phyloP scores from a whole-genome alignment of 768 basidiomycete genomes.

The Lentinula boryana region DNA sequence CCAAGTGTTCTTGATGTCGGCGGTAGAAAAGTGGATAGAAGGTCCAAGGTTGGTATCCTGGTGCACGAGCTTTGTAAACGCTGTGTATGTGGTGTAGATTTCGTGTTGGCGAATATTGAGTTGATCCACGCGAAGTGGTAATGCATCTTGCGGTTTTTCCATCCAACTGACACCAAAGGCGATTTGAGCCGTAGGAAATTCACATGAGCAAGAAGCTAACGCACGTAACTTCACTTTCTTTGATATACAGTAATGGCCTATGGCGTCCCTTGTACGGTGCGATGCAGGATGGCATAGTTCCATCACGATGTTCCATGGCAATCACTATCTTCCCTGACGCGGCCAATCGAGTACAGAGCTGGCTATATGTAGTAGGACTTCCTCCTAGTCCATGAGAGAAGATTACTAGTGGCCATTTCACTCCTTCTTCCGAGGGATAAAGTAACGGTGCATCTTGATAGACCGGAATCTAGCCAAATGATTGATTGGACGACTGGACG shows the following conservation, averaged over 20 bases:
- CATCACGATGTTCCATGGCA: slow-evolving; percentile 81
- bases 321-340: slow-evolving; percentile 77
- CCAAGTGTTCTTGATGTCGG: neutral
- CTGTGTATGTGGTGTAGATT: slow-evolving; percentile 55
- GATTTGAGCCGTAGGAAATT: neutral
- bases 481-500: neutral
- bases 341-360: slow-evolving; percentile 68
- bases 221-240: slow-evolving; percentile 51
- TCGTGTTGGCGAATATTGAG: slow-evolving; percentile 66
- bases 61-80: slow-evolving; percentile 50
- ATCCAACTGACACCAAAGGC: slow-evolving; percentile 20
- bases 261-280: slow-evolving; percentile 22
- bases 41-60: neutral
- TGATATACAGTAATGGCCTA: slow-evolving; percentile 43
- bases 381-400: slow-evolving; percentile 86
- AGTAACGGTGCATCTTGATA: slow-evolving; percentile 51
- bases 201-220: slow-evolving; percentile 12
- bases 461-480: slow-evolving; percentile 43
- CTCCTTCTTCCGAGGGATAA: slow-evolving; percentile 21
- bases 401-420: slow-evolving; percentile 71
- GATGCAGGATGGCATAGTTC: slow-evolving; percentile 54
- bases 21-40: neutral
- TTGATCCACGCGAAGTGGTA: slow-evolving; percentile 60
- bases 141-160: slow-evolving; percentile 17
- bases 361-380: slow-evolving; percentile 66